Conservation (phyloP, 441 rosid species). For the Jatropha podagrica region DNA sequence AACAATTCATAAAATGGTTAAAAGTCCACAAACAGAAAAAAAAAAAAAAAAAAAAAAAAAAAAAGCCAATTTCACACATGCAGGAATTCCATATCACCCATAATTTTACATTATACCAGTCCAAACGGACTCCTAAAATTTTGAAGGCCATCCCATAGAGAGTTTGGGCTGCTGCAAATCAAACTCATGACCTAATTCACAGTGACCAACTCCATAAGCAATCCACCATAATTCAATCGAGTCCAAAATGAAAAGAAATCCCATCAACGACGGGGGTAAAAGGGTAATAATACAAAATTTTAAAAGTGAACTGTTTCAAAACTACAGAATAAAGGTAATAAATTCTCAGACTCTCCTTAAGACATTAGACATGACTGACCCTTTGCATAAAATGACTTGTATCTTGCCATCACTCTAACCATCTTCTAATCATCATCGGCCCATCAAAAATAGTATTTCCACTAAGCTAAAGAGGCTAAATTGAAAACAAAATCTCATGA, state of each 20-base stretch:
- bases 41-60: too few relatives aligned
- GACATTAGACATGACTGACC: background rate
- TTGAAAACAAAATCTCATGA: slow-evolving; percentile 7
- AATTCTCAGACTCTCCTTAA: background rate
- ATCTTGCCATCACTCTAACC: slow-evolving; percentile 9
- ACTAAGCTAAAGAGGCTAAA: slow-evolving; percentile 15
- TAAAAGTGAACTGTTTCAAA: background rate
- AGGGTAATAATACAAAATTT: slow-evolving; percentile 17
- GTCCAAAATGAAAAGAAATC: background rate
- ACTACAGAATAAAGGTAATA: background rate
- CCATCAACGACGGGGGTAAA: background rate
- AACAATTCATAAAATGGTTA: too few relatives aligned
- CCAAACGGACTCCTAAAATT: too few relatives aligned
- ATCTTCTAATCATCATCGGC: slow-evolving; percentile 5
- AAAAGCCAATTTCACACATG: too few relatives aligned
- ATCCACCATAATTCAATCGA: background rate
- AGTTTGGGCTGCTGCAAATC: too few relatives aligned
- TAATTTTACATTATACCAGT: too few relatives aligned
- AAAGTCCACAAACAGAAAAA: too few relatives aligned
- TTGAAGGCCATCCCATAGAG: too few relatives aligned
- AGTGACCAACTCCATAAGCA: background rate
- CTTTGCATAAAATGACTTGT: background rate
- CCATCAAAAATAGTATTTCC: slow-evolving; percentile 9
- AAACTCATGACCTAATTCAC: too few relatives aligned
- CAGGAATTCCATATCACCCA: too few relatives aligned